Conservation (phyloP, 768 basidiomycete species). For the Leccinellum rugosiceps region DNA sequence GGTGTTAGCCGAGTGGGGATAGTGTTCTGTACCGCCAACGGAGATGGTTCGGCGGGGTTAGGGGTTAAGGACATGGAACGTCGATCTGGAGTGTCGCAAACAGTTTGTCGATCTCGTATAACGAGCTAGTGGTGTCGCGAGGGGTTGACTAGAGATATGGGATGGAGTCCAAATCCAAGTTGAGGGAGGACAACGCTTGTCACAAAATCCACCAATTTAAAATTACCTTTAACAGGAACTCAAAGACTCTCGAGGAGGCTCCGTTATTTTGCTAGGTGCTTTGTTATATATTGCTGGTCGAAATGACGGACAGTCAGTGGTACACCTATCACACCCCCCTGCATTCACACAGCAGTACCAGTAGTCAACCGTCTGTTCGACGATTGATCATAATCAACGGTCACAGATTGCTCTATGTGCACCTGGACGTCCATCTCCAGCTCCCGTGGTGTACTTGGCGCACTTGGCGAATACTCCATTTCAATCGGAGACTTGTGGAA, state of each 20-base stretch:
- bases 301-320: background rate
- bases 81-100: background rate
- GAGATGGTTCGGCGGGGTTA: background rate
- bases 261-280: background rate
- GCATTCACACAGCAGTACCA: background rate
- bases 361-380: slow-evolving; percentile 15
- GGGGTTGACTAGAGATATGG: background rate
- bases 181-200: background rate
- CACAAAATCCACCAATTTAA: slow-evolving; percentile 2
- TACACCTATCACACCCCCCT: slow-evolving; percentile 5
- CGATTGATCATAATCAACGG: slow-evolving; percentile 25
- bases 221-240: slow-evolving; percentile 5
- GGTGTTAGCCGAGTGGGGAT: background rate
- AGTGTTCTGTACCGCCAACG: background rate
- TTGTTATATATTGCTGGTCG: slow-evolving; percentile 7
- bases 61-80: slow-evolving; percentile 10
- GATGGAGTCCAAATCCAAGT: background rate
- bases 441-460: slow-evolving; percentile 9
- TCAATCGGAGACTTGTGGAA: slow-evolving; percentile 24
- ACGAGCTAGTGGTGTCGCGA: background rate
- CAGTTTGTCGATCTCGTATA: background rate
- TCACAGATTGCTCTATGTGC: slow-evolving; percentile 29
- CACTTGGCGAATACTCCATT: slow-evolving; percentile 18
- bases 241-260: background rate
- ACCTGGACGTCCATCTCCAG: slow-evolving; percentile 31